These are phyloP conservation scores for Yamagishiella unicocca DNA, from an alignment of 139 green algal species.

Conservation along the genomic window DNA sequence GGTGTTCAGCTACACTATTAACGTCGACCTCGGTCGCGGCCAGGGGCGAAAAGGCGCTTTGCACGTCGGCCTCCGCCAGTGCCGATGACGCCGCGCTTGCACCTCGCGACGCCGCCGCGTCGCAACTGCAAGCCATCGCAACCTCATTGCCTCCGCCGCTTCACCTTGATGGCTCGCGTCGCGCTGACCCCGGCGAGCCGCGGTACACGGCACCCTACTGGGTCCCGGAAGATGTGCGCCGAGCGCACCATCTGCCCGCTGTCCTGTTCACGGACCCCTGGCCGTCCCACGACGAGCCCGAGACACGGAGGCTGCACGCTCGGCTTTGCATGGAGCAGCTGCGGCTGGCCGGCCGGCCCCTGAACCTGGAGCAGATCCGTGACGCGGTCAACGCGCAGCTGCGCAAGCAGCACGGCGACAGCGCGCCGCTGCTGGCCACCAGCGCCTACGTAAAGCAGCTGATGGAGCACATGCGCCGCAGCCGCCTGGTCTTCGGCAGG, in stretches of 20 bases:
- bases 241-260: not conserved
- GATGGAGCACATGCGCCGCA: slow-evolving; percentile 48
- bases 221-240: not conserved
- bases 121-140: not conserved
- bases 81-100: not conserved
- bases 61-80: not conserved
- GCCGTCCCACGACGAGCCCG: slow-evolving; percentile 9
- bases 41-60: not conserved
- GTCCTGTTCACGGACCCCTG: slow-evolving; percentile 46
- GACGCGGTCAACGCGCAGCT: not conserved
- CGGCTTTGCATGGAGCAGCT: slow-evolving; percentile 2
- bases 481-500: slow-evolving; percentile 38
- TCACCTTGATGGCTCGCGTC: not conserved
- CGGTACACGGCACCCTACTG: slow-evolving; percentile 44
- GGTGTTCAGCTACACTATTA: not conserved
- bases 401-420: not conserved
- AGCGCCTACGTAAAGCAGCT: slow-evolving; percentile 8
- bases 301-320: not conserved
- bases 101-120: not conserved
- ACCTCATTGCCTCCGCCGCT: not conserved
- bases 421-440: slow-evolving; percentile 3
- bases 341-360: not conserved
- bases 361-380: slow-evolving; percentile 20
- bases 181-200: slow-evolving; percentile 24
- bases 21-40: not conserved